These are phyloP conservation scores for Acacia melanoxylon DNA, from an alignment of 306 rosid species.

Conservation along the genomic window DNA sequence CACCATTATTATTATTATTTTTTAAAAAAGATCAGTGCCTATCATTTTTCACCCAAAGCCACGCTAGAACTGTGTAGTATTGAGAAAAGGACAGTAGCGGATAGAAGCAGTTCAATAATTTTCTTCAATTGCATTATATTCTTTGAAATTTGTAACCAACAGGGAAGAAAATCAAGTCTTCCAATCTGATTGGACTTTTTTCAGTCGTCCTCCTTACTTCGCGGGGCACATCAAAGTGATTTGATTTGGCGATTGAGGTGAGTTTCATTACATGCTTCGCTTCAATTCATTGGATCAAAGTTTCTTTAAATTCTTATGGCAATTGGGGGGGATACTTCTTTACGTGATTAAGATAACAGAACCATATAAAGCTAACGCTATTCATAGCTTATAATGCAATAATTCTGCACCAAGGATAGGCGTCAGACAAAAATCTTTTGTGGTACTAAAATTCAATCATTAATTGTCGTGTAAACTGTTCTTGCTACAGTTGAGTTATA, in stretches of 20 bases:
- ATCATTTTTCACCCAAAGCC: too few relatives aligned
- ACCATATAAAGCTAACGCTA: background rate
- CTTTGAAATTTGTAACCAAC: background rate
- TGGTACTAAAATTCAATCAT: background rate
- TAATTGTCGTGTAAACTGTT: background rate
- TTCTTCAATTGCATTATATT: background rate
- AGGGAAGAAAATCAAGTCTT: background rate
- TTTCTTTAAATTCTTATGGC: background rate
- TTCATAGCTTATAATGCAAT: background rate
- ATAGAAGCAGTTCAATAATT: background rate
- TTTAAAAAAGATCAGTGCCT: too few relatives aligned
- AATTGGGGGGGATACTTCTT: background rate
- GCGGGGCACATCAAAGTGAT: background rate
- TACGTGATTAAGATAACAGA: background rate
- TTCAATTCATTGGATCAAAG: background rate
- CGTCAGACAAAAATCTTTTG: background rate
- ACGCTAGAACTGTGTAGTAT: too few relatives aligned
- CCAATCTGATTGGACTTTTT: background rate
- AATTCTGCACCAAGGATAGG: too few relatives aligned
- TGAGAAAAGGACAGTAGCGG: too few relatives aligned
- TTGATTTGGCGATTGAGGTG: background rate
- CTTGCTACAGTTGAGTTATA: background rate
- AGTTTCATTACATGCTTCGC: background rate
- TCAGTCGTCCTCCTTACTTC: background rate
- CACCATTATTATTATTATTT: too few relatives aligned